phyloP scores from a whole-genome alignment of 225 moss, liverwort and hornwort genomes.

The Sphagnum tenellum region DNA sequence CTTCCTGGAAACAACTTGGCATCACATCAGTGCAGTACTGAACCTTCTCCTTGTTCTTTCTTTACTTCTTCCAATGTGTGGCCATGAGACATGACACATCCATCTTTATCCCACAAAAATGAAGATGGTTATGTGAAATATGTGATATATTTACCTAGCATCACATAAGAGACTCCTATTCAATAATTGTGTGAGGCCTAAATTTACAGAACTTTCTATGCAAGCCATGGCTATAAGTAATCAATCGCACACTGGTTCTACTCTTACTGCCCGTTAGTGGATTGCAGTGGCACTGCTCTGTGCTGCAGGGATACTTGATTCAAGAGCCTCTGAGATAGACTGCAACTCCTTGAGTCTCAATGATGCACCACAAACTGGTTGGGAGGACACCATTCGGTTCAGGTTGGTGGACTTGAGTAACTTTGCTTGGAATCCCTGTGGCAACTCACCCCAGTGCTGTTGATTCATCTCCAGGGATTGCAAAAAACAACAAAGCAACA shows the following conservation, averaged over 20 bases:
- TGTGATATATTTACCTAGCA: too few relatives aligned
- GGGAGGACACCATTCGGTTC: conserved; percentile 13
- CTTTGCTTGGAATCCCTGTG: conserved; percentile 35
- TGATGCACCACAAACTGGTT: conserved; percentile 11
- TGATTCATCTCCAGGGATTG: conserved; percentile 30
- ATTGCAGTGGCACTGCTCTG: not conserved
- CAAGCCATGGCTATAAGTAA: conserved; percentile 3
- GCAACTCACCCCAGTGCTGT: conserved; percentile 40
- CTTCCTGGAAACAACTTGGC: too few relatives aligned
- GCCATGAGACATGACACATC: too few relatives aligned
- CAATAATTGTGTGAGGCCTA: too few relatives aligned
- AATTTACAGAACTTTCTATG: conserved; percentile 13
- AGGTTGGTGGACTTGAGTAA: conserved; percentile 17
- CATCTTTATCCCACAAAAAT: too few relatives aligned
- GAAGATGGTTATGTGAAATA: too few relatives aligned
- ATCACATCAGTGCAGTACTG: too few relatives aligned
- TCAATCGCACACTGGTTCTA: conserved; percentile 12
- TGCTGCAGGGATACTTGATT: conserved; percentile 4
- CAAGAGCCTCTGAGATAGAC: conserved; percentile 18
- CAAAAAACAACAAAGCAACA: conserved; percentile 47
- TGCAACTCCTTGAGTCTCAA: conserved; percentile 28
- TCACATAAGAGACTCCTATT: too few relatives aligned
- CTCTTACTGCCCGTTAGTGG: conserved; percentile 8
- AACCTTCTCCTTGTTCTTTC: too few relatives aligned
- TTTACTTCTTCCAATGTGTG: too few relatives aligned